These are phyloP conservation scores for Daldinia bambusicola DNA, from an alignment of 495 filamentous ascomycete species.

Conservation along the genomic window DNA sequence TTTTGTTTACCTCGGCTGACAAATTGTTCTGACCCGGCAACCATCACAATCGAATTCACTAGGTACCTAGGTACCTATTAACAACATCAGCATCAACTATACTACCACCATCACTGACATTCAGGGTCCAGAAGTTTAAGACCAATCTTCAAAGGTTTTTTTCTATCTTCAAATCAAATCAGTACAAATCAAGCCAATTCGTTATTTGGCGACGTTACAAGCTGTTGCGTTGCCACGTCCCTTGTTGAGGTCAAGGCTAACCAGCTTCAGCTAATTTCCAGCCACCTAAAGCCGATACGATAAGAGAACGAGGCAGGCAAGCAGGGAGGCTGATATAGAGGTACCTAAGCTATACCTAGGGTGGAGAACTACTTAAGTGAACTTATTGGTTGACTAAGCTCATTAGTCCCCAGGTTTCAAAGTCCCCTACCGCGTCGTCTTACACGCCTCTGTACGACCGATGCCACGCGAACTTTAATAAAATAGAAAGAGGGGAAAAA, in stretches of 20 bases:
- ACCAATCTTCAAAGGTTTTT: not conserved
- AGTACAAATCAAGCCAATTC: too few relatives aligned
- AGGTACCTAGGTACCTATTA: not conserved
- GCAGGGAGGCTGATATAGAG: not conserved
- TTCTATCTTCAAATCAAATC: too few relatives aligned
- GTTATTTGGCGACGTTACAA: not conserved
- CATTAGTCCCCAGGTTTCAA: not conserved
- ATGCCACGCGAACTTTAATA: conserved; percentile 32
- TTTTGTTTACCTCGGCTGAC: not conserved
- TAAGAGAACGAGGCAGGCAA: not conserved
- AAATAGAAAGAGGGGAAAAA: not conserved
- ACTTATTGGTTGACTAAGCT: not conserved
- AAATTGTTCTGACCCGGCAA: conserved; percentile 33
- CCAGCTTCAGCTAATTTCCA: not conserved
- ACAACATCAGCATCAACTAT: not conserved
- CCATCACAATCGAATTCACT: not conserved
- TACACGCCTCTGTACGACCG: conserved; percentile 14
- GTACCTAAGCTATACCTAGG: not conserved
- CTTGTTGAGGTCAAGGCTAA: not conserved
- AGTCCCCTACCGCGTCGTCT: conserved; percentile 13
- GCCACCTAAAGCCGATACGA: not conserved
- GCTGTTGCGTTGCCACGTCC: conserved; percentile 14
- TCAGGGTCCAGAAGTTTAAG: conserved; percentile 3
- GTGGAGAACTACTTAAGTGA: not conserved
- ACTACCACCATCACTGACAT: not conserved